A percentile compares a stretch with the other conserved stretches of the same genome.
phyloP scores from a whole-genome alignment of 1,284 basidiomycete species.

The Marasmius sp. region DNA sequence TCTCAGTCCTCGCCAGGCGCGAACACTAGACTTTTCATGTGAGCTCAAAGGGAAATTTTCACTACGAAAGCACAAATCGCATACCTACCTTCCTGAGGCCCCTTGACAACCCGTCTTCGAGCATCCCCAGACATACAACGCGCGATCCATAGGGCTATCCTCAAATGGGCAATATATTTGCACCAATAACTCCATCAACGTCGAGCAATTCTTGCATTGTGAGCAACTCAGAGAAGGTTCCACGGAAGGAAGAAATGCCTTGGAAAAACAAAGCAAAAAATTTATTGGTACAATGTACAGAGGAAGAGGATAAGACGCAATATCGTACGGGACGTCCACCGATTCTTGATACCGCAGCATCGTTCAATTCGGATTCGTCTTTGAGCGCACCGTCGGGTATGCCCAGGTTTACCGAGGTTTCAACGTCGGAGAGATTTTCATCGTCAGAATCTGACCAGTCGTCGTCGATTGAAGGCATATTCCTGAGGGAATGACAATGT shows the following conservation, averaged over 20 bases:
- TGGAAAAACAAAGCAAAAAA: slow-evolving; percentile 35
- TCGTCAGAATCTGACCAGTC: slow-evolving; percentile 81
- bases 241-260: slow-evolving; percentile 56
- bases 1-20: slow-evolving; percentile 74
- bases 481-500: slow-evolving; percentile 21
- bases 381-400: slow-evolving; percentile 72
- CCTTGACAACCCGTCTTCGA: slow-evolving; percentile 65
- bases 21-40: slow-evolving; percentile 48
- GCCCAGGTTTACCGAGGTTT: slow-evolving; percentile 74
- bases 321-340: slow-evolving; percentile 83
- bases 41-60: slow-evolving; percentile 14
- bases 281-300: slow-evolving; percentile 40
- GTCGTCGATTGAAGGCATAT: slow-evolving; percentile 45
- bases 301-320: slow-evolving; percentile 28
- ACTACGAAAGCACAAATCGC: slow-evolving; percentile 4
- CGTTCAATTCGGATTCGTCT: slow-evolving; percentile 53
- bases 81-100: slow-evolving; percentile 68
- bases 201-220: slow-evolving; percentile 66
- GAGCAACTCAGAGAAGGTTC: slow-evolving; percentile 57
- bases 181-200: slow-evolving; percentile 74
- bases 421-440: slow-evolving; percentile 50
- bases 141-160: slow-evolving; percentile 76
- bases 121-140: slow-evolving; percentile 81
- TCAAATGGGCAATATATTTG: slow-evolving; percentile 88
- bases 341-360: slow-evolving; percentile 81